A percentile compares a stretch with the other conserved stretches of the same genome.
phyloP scores from a whole-genome alignment of 306 rosid species.

The Dalbergia cochinchinensis region DNA sequence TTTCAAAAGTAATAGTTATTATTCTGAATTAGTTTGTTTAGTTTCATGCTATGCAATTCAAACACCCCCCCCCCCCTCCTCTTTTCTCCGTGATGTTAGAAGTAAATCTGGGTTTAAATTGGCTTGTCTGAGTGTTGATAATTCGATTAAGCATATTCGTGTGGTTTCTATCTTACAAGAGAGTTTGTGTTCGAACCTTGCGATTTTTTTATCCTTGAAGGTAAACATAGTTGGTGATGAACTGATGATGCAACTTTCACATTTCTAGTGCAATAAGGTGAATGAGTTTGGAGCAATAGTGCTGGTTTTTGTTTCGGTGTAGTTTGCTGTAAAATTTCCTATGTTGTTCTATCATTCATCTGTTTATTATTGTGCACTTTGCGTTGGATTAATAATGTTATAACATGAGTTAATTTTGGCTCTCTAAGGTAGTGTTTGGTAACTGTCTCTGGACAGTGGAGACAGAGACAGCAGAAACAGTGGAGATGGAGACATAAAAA shows the following conservation, averaged over 20 bases:
- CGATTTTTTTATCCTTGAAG: conserved; percentile 20
- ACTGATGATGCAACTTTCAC: not conserved
- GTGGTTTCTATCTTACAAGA: not conserved
- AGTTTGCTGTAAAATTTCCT: not conserved
- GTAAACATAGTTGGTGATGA: not conserved
- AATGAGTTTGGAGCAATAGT: not conserved
- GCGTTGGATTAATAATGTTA: conserved; percentile 20
- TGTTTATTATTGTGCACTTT: conserved; percentile 23
- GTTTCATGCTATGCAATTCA: conserved; percentile 8
- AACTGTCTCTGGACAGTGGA: too few species aligned
- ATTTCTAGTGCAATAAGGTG: conserved; percentile 7
- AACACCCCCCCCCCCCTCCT: not conserved
- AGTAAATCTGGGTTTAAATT: not conserved
- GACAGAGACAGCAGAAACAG: too few species aligned
- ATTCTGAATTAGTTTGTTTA: conserved; percentile 33
- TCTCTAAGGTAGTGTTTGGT: too few species aligned
- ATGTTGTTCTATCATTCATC: conserved; percentile 12
- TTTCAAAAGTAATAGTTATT: conserved; percentile 3
- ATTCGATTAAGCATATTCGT: not conserved
- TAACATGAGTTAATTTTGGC: conserved; percentile 12
- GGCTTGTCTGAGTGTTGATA: not conserved
- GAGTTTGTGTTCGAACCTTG: conserved; percentile 24
- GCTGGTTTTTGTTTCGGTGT: conserved; percentile 8
- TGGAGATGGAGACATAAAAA: too few species aligned
- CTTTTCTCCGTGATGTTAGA: not conserved